Evolutionary conservation across 495 filamentous ascomycete genomes (phyloP), one percentile per base, ranked within the genome.

Genomic region (Talaromyces trachyspermus): DNA sequence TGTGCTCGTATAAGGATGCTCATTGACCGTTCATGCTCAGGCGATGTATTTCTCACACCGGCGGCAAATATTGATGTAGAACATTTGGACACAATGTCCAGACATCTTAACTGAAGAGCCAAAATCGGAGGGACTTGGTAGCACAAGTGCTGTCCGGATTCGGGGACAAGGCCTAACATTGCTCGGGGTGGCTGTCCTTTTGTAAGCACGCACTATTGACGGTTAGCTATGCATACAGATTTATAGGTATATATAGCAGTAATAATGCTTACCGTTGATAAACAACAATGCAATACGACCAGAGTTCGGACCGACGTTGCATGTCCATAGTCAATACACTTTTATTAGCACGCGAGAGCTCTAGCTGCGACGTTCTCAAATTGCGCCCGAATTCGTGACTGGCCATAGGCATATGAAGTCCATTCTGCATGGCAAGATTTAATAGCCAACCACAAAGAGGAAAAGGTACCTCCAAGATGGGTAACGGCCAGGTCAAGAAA

Each of bases 361-460:
- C 65, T 1, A 55, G 52, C 29, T 59, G 55, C 19, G 62, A 60
- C 10, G n/a, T 11, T 8, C 20, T 18, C 19, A 24, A 9, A 15
- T 30, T 40, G 6, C 46, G 35, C 22, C 19, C 22, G 32, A 76
- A 76, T 26, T 76, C 73, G 43, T 75, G 71, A 37, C 66, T 70
- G 9, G 66, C 64, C 54, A 72, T 65, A 0, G 69, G 69, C 11
- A 49, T 66, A 48, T 77, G 72, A 3, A 77, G 49, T 1, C 72
- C 74, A 41, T 74, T 68, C 50, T 71, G 69, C 69, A 74, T 75
- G 19, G 71, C 69, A 24, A 71, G 55, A 35, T 74, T 71, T 5
- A 74, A 47, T 5, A 74, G 49, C 36, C 66, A 55, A 0, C 71
- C 71, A 14, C 58, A 62, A 17, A 77, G 22, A 0, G 68, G 56